These are phyloP conservation scores for Starmerella powellii DNA, from an alignment of 805 yeast species.

Conservation along the genomic window DNA sequence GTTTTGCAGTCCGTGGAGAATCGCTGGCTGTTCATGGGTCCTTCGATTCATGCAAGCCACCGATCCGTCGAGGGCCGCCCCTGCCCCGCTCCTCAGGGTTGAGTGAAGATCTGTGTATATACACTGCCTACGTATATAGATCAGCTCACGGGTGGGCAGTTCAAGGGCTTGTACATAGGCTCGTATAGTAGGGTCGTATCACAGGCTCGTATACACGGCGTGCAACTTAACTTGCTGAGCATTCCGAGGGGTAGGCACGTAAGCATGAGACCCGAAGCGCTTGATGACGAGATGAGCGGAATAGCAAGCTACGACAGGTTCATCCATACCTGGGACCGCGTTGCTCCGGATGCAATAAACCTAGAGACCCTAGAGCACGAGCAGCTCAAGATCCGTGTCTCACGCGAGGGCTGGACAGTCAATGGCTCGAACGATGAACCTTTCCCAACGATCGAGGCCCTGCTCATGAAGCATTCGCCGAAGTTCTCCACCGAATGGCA, in stretches of 20 bases:
- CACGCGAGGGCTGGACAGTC: conserved; percentile 19
- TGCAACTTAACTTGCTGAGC: no score
- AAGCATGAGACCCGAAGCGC: conserved; percentile 10
- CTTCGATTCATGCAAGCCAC: background rate
- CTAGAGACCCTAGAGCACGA: conserved; percentile 18
- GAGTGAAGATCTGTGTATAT: no score
- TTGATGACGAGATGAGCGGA: conserved; percentile 14
- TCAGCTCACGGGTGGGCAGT: no score
- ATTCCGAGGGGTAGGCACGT: no score
- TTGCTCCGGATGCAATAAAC: conserved; percentile 2
- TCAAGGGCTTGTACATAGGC: no score
- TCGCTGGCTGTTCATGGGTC: background rate
- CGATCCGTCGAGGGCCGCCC: no score
- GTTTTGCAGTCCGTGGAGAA: no score
- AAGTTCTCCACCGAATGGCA: conserved; percentile 21
- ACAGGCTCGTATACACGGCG: no score
- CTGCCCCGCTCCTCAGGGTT: no score
- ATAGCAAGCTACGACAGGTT: conserved; percentile 5
- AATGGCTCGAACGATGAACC: background rate
- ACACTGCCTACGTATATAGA: no score
- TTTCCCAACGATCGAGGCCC: conserved; percentile 28
- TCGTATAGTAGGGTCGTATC: no score
- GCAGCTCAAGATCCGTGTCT: conserved; percentile 4
- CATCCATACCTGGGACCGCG: conserved; percentile 6
- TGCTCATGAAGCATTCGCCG: conserved; percentile 25